These are phyloP conservation scores for Lepiota subincarnata DNA, from an alignment of 768 basidiomycete species.

Conservation along the genomic window DNA sequence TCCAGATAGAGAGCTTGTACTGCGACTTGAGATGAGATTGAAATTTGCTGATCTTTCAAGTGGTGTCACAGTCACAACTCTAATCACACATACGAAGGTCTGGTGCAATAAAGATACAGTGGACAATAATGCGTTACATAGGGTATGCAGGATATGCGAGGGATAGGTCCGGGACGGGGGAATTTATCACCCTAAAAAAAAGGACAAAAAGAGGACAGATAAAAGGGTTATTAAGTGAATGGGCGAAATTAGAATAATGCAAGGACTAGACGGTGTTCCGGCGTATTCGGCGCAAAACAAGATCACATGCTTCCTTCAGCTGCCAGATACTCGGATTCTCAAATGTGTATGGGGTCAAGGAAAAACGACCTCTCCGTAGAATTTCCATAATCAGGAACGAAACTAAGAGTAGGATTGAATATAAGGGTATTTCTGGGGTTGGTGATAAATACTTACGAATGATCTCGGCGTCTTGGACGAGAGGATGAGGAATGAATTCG, in stretches of 20 bases:
- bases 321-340: conserved; percentile 48
- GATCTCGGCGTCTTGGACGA: conserved; percentile 47
- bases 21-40: background rate
- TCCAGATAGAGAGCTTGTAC: background rate
- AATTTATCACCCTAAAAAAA: background rate
- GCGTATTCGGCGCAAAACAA: conserved; percentile 33
- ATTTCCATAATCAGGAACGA: conserved; percentile 66
- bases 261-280: conserved; percentile 31
- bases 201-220: background rate
- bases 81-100: background rate
- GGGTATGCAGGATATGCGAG: background rate
- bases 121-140: background rate
- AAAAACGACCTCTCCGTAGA: conserved; percentile 55
- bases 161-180: background rate
- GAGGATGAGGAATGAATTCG: conserved; percentile 48
- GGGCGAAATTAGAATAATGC: conserved; percentile 8
- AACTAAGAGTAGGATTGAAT: conserved; percentile 30
- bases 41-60: conserved; percentile 6
- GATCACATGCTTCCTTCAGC: conserved; percentile 35
- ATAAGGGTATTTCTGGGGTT: background rate
- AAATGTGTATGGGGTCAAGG: conserved; percentile 42
- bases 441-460: conserved; percentile 35
- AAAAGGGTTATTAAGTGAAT: background rate
- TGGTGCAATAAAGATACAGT: background rate
- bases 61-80: conserved; percentile 12